Percentiles rank a stretch among this genome's conserved stretches.
These are phyloP conservation scores for Colletotrichum sp. DNA, from an alignment of 2,329 filamentous ascomycete species.

Conservation along the genomic window DNA sequence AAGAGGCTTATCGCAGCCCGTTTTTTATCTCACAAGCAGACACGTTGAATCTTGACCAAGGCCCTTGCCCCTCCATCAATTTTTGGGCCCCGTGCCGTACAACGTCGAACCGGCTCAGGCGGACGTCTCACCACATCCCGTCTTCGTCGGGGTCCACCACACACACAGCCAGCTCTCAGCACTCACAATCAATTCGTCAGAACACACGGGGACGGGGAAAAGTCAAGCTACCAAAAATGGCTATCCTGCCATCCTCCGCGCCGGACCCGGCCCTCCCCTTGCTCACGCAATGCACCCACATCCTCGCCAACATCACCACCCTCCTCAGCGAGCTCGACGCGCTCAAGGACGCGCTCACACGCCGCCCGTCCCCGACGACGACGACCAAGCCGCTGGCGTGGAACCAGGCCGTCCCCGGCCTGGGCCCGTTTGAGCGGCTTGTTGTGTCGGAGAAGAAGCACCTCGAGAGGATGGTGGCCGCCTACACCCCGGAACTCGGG, in stretches of 20 bases:
- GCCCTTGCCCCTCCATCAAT: background rate
- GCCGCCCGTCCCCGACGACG: conserved; percentile 6
- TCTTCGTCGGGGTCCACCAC: background rate
- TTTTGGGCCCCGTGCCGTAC: background rate
- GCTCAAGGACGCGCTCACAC: conserved; percentile 15
- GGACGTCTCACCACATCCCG: background rate
- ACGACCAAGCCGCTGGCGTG: conserved; percentile 14
- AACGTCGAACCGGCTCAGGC: background rate
- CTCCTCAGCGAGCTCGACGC: conserved; percentile 15
- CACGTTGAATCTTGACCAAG: background rate
- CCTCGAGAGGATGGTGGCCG: conserved; percentile 15
- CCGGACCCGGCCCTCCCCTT: background rate
- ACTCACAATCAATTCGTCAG: fast-evolving
- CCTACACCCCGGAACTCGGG: background rate
- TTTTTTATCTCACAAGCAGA: background rate
- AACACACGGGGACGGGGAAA: background rate
- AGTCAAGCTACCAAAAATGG: background rate
- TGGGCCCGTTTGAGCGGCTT: conserved; percentile 19
- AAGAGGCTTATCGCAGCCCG: no score
- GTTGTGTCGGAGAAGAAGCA: conserved; percentile 19
- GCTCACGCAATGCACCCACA: conserved; percentile 9
- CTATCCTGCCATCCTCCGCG: background rate
- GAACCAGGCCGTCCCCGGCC: conserved; percentile 20
- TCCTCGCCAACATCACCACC: background rate
- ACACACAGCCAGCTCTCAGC: background rate